Base-by-base conservation (phyloP, 352 stramenopile genomes). In the Phytophthora hibernalis region DNA sequence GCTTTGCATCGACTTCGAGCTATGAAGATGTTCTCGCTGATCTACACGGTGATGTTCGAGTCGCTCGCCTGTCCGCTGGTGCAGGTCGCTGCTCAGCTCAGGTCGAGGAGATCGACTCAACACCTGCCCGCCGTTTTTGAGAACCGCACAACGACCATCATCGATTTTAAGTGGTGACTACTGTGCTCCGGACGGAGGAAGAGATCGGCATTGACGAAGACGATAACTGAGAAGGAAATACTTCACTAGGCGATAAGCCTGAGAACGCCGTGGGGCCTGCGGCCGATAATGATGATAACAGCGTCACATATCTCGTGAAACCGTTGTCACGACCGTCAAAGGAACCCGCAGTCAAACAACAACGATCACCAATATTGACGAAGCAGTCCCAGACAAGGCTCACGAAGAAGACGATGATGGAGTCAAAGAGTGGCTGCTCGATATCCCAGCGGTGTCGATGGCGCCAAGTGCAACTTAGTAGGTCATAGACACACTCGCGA, bases 261-360 rank as follows among this genome's bases (percentile, higher is more conserved):
- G 30, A 21, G 20, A 20, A 28, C 5, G 21, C 30, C 5, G 28
- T 33, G 13, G 49, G 42, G 28, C 5, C 12, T 24, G 20, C 22
- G 20, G 24, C 33, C 15, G 35, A 58, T n/a, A n/a, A n/a, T 16
- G 51, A 59, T 21, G 22, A 53, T 10, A 28, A 53, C n/a, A 18
- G 9, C 35, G n/a, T 22, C 22, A 40, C 52, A n/a, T 50, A 48
- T 12, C 24, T 50, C 2, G 38, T 48, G 24, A 59, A 59, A 42
- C 26, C 37, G 38, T 59, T 20, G 52, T 59, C 52, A 60, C 38
- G 9, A 60, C 38, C 13, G 24, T 60, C 9, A 35, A 48, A 16
- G 26, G 20, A 37, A 33, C 24, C 16, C 37, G 21, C 22, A 50
- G 30, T 12, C 37, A 38, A 38, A 60, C 52, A 22, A 49, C 37